Evolutionary conservation across 805 yeast genomes (phyloP).

Genomic region (Spathaspora girioi): DNA sequence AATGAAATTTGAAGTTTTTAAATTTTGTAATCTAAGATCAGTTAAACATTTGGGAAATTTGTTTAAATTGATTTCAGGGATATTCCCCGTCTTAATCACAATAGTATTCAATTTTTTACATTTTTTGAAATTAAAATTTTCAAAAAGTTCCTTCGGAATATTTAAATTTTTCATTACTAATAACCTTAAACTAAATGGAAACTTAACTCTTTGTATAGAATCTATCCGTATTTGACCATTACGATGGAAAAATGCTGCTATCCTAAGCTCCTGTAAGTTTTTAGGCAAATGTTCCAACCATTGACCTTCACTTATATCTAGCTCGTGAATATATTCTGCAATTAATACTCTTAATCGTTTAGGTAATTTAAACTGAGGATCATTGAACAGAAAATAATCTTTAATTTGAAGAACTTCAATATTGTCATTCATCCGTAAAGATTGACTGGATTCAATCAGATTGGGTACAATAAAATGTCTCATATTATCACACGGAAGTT

Average conservation of each 20-base stretch:
- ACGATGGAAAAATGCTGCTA: not conserved
- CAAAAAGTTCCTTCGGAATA: not conserved
- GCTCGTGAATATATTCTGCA: not conserved
- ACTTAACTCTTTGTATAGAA: not conserved
- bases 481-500: conserved; percentile 2
- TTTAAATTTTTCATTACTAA: not conserved
- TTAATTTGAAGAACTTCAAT: not conserved
- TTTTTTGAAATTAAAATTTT: not conserved
- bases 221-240: not conserved
- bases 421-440: conserved; percentile 1
- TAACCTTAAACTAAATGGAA: conserved; percentile 1
- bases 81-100: not conserved
- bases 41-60: not conserved
- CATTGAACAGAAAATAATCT: conserved; percentile 1
- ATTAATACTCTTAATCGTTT: not conserved
- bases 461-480: not conserved
- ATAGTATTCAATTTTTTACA: not conserved
- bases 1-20: not conserved
- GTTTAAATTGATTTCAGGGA: not conserved
- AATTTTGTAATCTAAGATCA: not conserved
- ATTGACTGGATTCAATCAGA: not conserved
- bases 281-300: conserved; percentile 2
- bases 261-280: not conserved
- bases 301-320: not conserved
- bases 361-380: not conserved